Percentiles rank a stretch among this genome's conserved stretches.
These are phyloP conservation scores for Neurospora sp. DNA, from an alignment of 2,329 filamentous ascomycete species.

Conservation along the genomic window DNA sequence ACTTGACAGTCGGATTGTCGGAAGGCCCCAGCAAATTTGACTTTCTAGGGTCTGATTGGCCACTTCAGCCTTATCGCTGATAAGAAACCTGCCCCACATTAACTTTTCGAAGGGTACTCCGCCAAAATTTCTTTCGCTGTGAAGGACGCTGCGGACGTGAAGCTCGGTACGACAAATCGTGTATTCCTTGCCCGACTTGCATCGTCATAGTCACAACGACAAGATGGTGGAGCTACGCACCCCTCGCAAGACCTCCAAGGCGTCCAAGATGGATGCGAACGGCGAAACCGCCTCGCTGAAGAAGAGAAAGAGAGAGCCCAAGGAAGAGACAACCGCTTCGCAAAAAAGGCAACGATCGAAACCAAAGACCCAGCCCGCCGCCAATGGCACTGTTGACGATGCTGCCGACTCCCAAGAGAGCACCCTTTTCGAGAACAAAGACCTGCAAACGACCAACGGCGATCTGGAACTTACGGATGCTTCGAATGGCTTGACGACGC, in stretches of 20 bases:
- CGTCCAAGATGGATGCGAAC: constrained; percentile 16
- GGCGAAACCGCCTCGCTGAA: constrained; percentile 20
- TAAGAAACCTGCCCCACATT: constrained; percentile 17
- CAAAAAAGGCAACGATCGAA: constrained; percentile 19
- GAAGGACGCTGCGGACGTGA: constrained; percentile 2
- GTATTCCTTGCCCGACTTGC: background rate
- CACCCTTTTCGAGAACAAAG: background rate
- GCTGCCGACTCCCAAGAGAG: background rate
- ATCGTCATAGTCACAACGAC: constrained; percentile 1
- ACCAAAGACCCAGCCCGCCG: constrained; percentile 7
- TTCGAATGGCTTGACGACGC: constrained; percentile 1
- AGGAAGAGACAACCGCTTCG: constrained; percentile 17
- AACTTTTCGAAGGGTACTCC: constrained; percentile 18
- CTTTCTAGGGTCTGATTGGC: constrained; percentile 9
- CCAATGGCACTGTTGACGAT: constrained; percentile 6
- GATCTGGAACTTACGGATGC: constrained; percentile 11
- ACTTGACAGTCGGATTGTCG: background rate
- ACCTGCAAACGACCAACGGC: constrained; percentile 3
- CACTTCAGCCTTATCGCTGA: constrained; percentile 15
- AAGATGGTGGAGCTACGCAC: background rate
- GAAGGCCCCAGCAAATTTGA: constrained; percentile 14
- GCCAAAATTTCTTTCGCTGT: constrained; percentile 20
- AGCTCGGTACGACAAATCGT: background rate
- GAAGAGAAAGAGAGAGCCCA: constrained; percentile 24
- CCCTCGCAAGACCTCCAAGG: background rate